Evolutionary conservation across 192 early-diverging fungal species (phyloP).

Genomic region (Coemansia sp.): DNA sequence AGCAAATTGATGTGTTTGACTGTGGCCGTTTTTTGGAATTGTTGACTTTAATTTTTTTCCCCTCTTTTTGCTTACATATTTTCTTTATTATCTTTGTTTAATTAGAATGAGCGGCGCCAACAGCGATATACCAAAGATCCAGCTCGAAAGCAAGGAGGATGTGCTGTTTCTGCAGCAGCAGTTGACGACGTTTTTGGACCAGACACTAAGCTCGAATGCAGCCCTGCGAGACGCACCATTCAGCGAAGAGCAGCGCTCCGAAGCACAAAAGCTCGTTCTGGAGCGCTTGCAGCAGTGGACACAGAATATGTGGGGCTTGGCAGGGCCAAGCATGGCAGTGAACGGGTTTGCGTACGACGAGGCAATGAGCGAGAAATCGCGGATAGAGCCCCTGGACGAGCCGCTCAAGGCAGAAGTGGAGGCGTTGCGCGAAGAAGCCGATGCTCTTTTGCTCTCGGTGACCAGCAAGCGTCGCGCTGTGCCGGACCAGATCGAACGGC

Average conservation of each 20-base stretch:
- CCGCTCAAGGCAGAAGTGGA: slow-evolving; percentile 36
- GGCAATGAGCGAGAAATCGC: slow-evolving; percentile 41
- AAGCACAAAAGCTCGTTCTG: slow-evolving; percentile 26
- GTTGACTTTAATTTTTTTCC: not conserved
- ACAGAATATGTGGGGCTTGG: slow-evolving; percentile 30
- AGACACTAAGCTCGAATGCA: slow-evolving; percentile 26
- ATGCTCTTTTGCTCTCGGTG: slow-evolving; percentile 34
- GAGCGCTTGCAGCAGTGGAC: slow-evolving; percentile 33
- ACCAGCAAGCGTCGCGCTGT: slow-evolving; percentile 39
- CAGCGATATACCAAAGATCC: slow-evolving; percentile 52
- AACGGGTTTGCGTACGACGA: slow-evolving; percentile 48
- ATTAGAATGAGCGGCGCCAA: not conserved
- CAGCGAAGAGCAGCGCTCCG: slow-evolving; percentile 30
- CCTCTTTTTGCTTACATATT: not conserved
- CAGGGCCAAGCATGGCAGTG: slow-evolving; percentile 42
- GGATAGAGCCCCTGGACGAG: slow-evolving; percentile 46
- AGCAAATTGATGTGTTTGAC: too few species aligned
- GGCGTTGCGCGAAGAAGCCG: slow-evolving; percentile 38
- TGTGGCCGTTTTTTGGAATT: too few species aligned
- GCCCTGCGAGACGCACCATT: slow-evolving; percentile 32
- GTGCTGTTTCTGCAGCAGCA: slow-evolving; percentile 44
- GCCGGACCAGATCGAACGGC: slow-evolving; percentile 43
- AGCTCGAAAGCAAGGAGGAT: slow-evolving; percentile 55
- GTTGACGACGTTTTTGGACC: slow-evolving; percentile 24
- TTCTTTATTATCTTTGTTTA: not conserved